phyloP scores from a whole-genome alignment of 2,329 filamentous ascomycete genomes.

The Curvularia lunata region DNA sequence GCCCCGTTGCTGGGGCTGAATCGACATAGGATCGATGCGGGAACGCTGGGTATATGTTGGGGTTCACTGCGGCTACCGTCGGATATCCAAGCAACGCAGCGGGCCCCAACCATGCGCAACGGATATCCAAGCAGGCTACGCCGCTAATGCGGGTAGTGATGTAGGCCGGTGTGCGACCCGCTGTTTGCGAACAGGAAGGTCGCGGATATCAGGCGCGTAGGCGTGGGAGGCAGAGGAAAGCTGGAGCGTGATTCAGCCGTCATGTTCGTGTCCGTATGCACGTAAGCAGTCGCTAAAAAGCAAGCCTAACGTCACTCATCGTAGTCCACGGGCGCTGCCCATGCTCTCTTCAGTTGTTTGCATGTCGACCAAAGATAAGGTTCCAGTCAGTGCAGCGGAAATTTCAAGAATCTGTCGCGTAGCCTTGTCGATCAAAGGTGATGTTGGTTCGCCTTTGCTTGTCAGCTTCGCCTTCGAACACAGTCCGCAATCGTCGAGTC shows the following conservation, averaged over 20 bases:
- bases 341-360: neutral
- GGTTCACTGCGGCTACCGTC: conserved; percentile 32
- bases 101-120: conserved; percentile 17
- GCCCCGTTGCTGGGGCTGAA: conserved; percentile 11
- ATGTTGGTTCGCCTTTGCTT: neutral
- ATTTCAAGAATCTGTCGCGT: neutral
- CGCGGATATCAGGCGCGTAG: conserved; percentile 23
- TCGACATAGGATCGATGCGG: conserved; percentile 8
- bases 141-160: conserved; percentile 26
- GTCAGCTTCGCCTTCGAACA: neutral
- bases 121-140: conserved; percentile 28
- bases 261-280: neutral
- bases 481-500: neutral
- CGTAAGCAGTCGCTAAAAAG: neutral
- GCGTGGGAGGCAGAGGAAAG: conserved; percentile 6
- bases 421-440: neutral
- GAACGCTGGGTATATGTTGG: conserved; percentile 29
- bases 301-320: neutral
- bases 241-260: neutral
- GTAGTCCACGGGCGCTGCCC: neutral
- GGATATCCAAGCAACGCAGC: conserved; percentile 22
- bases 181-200: conserved; percentile 14
- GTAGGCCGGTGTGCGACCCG: conserved; percentile 9
- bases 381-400: neutral
- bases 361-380: neutral